These are phyloP conservation scores for Phytophthora melonis DNA, from an alignment of 352 stramenopile species.

Conservation along the genomic window DNA sequence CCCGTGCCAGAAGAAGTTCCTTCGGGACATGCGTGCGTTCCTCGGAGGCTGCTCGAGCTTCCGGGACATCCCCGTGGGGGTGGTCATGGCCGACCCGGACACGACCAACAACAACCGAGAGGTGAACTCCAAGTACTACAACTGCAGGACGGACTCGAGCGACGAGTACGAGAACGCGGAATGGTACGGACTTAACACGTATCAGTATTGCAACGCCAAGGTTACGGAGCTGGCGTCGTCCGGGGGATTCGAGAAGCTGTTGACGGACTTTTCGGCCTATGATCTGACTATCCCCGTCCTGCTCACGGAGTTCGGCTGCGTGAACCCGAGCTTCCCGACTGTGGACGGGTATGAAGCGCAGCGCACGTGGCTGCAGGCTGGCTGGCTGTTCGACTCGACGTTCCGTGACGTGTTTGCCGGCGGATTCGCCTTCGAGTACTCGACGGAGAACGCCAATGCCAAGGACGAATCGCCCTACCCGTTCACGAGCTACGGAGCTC, in stretches of 20 bases:
- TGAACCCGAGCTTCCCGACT: conserved; percentile 72
- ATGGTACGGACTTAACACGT: conserved; percentile 91
- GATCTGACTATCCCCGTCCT: conserved; percentile 81
- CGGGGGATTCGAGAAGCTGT: conserved; percentile 67
- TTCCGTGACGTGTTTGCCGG: conserved; percentile 72
- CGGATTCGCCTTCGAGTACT: conserved; percentile 87
- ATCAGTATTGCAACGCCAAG: conserved; percentile 75
- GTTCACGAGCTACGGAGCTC: conserved; percentile 69
- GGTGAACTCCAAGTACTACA: conserved; percentile 86
- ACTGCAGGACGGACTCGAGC: conserved; percentile 73
- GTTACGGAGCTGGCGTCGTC: conserved; percentile 56
- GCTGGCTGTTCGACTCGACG: conserved; percentile 58
- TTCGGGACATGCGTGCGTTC: conserved; percentile 86
- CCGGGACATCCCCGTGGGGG: conserved; percentile 76
- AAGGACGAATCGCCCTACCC: conserved; percentile 65
- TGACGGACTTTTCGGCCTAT: conserved; percentile 67
- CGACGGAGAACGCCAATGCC: conserved; percentile 79
- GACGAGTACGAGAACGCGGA: conserved; percentile 84
- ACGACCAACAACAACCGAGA: conserved; percentile 59
- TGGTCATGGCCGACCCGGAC: conserved; percentile 73
- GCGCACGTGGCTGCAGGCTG: conserved; percentile 69
- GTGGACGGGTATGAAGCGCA: conserved; percentile 76
- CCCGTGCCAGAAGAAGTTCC: conserved; percentile 91
- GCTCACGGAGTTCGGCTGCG: conserved; percentile 88
- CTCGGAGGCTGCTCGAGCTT: conserved; percentile 62